Evolutionary conservation across 2,329 filamentous ascomycete genomes (phyloP).

Genomic region (Exophiala aquamarina): DNA sequence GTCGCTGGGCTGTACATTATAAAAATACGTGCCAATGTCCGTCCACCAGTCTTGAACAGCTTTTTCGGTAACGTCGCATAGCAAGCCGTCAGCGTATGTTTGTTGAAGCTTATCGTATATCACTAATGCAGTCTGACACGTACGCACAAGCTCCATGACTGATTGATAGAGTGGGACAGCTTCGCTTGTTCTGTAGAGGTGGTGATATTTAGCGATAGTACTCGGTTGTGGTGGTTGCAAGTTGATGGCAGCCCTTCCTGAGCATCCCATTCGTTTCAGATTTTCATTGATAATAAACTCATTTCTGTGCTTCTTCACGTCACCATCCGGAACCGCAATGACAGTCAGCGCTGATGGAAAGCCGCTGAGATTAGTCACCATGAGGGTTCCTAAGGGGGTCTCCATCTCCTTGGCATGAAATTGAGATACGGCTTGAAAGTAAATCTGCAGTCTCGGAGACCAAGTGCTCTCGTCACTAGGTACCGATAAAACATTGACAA

Average conservation of each 20-base stretch:
- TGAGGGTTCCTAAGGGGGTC: conserved; percentile 77
- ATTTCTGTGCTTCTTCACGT: conserved; percentile 75
- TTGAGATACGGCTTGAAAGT: conserved; percentile 82
- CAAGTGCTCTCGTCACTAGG: conserved; percentile 76
- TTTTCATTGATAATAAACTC: conserved; percentile 94
- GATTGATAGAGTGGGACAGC: conserved; percentile 74
- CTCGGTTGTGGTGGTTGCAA: conserved; percentile 75
- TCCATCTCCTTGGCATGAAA: conserved; percentile 82
- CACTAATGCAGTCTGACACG: conserved; percentile 85
- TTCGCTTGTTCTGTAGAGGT: conserved; percentile 85
- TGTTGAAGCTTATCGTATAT: conserved; percentile 85
- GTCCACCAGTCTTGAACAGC: conserved; percentile 96
- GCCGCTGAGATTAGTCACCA: conserved; percentile 90
- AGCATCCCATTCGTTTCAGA: conserved; percentile 87
- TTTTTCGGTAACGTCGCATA: conserved; percentile 90
- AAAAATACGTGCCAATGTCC: conserved; percentile 86
- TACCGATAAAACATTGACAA: conserved; percentile 77
- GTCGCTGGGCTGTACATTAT: conserved; percentile 88
- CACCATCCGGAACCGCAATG: conserved; percentile 85
- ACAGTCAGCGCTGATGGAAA: conserved; percentile 91
- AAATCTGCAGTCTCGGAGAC: conserved; percentile 76
- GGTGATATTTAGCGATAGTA: conserved; percentile 86
- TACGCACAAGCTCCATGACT: conserved; percentile 83
- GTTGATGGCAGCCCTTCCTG: conserved; percentile 82
- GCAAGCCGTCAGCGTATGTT: conserved; percentile 84